These are phyloP conservation scores for Metschnikowia aberdeeniae DNA, from an alignment of 805 yeast genomes.

Conservation along the genomic window DNA sequence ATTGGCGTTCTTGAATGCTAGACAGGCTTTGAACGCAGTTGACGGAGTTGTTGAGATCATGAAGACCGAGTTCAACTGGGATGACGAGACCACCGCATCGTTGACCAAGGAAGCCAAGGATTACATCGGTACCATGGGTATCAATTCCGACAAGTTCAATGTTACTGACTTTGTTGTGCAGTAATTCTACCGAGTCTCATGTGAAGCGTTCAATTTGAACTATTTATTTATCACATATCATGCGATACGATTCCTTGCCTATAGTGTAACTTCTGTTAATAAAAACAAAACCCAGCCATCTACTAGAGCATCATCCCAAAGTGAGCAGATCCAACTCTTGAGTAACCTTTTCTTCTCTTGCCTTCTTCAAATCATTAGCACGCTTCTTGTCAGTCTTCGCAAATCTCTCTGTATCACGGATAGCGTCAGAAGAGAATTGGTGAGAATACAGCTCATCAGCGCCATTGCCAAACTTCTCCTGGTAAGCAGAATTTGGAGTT, in stretches of 20 bases:
- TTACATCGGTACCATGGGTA: slow-evolving; percentile 63
- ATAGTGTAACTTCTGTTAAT: not conserved
- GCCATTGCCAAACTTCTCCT: slow-evolving; percentile 13
- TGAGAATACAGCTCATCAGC: slow-evolving; percentile 1
- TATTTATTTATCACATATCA: slow-evolving; percentile 4
- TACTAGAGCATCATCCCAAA: slow-evolving; percentile 4
- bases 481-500: slow-evolving; percentile 26
- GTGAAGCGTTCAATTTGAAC: slow-evolving; percentile 1
- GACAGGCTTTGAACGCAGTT: slow-evolving; percentile 73
- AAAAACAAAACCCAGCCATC: not conserved
- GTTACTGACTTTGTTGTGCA: slow-evolving; percentile 19
- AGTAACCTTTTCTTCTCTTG: slow-evolving; percentile 31
- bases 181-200: slow-evolving; percentile 4
- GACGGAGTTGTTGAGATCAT: slow-evolving; percentile 83
- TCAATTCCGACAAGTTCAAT: slow-evolving; percentile 21
- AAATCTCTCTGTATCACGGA: slow-evolving; percentile 15
- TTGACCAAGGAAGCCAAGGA: slow-evolving; percentile 50
- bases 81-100: slow-evolving; percentile 48
- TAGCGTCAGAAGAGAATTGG: slow-evolving; percentile 14
- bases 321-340: slow-evolving; percentile 24
- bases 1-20: slow-evolving; percentile 85
- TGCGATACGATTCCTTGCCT: slow-evolving; percentile 4
- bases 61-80: slow-evolving; percentile 80
- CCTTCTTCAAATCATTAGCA: slow-evolving; percentile 34
- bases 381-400: slow-evolving; percentile 29